Percentiles rank a stretch among this genome's conserved stretches.
phyloP scores from a whole-genome alignment of 352 stramenopile genomes.

The Phytophthora idaei region DNA sequence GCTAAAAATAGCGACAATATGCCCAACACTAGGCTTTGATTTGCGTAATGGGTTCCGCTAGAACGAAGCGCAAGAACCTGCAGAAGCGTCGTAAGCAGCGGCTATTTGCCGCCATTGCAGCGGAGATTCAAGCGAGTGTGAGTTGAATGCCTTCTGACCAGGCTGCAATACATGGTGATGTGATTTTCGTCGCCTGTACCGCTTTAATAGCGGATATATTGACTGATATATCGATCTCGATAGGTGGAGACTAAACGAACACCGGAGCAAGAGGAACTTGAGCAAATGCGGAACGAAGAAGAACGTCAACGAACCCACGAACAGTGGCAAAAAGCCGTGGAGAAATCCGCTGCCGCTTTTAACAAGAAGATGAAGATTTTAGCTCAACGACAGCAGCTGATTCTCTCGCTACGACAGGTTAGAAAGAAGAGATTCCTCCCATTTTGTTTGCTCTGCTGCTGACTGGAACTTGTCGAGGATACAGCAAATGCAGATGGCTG shows the following conservation, averaged over 20 bases:
- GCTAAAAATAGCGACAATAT: slow-evolving; percentile 16
- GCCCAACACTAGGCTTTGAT: slow-evolving; percentile 4
- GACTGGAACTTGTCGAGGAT: not conserved
- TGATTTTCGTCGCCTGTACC: slow-evolving; percentile 3
- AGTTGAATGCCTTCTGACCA: slow-evolving; percentile 1
- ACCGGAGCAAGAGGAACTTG: slow-evolving; percentile 50
- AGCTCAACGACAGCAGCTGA: slow-evolving; percentile 54
- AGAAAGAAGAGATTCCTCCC: not conserved
- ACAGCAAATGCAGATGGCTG: slow-evolving; percentile 15
- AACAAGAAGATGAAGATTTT: slow-evolving; percentile 53
- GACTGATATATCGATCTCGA: slow-evolving; percentile 1
- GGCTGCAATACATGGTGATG: not conserved
- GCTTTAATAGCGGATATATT: slow-evolving; percentile 10
- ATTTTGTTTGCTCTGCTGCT: not conserved
- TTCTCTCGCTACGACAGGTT: slow-evolving; percentile 68
- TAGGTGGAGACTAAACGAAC: slow-evolving; percentile 52
- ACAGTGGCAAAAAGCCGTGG: slow-evolving; percentile 54
- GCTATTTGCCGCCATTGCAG: slow-evolving; percentile 60
- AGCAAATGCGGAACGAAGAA: slow-evolving; percentile 64
- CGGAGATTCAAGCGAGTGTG: slow-evolving; percentile 54
- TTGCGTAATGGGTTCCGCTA: slow-evolving; percentile 45
- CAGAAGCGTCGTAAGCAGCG: slow-evolving; percentile 77
- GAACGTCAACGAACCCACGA: slow-evolving; percentile 62
- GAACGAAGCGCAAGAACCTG: slow-evolving; percentile 79
- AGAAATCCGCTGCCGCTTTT: slow-evolving; percentile 42